These are phyloP conservation scores for Solanum aculeatissimum DNA, from an alignment of 305 asterid species.

Conservation along the genomic window DNA sequence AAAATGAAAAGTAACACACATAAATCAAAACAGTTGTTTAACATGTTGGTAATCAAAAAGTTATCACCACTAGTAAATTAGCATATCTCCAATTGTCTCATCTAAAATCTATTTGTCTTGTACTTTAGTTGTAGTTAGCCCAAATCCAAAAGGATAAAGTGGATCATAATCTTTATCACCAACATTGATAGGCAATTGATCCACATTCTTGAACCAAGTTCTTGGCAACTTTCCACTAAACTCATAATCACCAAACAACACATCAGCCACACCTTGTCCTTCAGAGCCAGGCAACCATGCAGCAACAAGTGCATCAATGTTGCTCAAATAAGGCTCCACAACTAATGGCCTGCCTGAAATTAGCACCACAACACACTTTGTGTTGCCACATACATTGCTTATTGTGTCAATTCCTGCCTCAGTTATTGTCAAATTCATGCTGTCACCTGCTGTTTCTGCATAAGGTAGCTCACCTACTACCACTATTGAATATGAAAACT, in stretches of 20 bases:
- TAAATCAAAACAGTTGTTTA: not conserved
- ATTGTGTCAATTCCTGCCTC: conserved; percentile 25
- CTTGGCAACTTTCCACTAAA: conserved; percentile 45
- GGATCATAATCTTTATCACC: conserved; percentile 57
- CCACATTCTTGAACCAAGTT: conserved; percentile 44
- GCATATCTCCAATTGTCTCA: not conserved
- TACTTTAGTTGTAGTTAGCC: conserved; percentile 26
- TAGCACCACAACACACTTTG: conserved; percentile 40
- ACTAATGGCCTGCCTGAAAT: conserved; percentile 49
- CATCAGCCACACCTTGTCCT: conserved; percentile 55
- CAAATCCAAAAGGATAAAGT: conserved; percentile 46
- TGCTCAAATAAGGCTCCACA: conserved; percentile 24
- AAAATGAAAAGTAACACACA: not conserved
- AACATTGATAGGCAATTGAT: conserved; percentile 56
- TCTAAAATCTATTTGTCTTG: not conserved
- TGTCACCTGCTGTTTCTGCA: conserved; percentile 40
- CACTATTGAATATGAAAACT: conserved; percentile 39
- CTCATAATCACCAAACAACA: conserved; percentile 43
- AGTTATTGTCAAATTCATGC: conserved; percentile 22
- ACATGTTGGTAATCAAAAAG: not conserved
- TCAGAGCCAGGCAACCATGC: conserved; percentile 71
- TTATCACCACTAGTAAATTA: not conserved
- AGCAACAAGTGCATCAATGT: conserved; percentile 56
- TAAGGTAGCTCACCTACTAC: conserved; percentile 55
- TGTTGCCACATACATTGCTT: conserved; percentile 19